phyloP scores from a whole-genome alignment of 2,329 filamentous ascomycete genomes.

The Pseudogymnoascus sp. region DNA sequence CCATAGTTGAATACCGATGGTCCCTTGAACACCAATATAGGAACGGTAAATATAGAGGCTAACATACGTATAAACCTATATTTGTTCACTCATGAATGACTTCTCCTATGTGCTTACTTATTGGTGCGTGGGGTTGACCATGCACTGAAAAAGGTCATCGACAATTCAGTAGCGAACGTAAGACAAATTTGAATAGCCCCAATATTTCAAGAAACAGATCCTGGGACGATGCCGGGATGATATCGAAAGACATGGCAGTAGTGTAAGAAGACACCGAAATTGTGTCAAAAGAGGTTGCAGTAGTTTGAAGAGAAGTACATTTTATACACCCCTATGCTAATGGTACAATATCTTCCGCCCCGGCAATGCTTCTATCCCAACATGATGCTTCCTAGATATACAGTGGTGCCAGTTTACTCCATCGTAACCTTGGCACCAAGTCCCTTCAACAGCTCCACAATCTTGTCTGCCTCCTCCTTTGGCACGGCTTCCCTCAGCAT shows the following conservation, averaged over 20 bases:
- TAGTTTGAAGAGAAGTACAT: conserved; percentile 17
- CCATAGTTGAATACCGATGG: no score
- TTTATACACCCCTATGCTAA: conserved; percentile 31
- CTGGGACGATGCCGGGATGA: no score
- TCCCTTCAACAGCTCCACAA: conserved; percentile 88
- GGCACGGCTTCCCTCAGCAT: conserved; percentile 97
- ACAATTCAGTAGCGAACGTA: not conserved
- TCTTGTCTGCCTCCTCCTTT: conserved; percentile 99
- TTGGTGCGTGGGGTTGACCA: not conserved
- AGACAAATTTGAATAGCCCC: not conserved
- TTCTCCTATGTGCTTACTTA: not conserved
- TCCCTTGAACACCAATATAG: not conserved
- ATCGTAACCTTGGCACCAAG: conserved; percentile 83
- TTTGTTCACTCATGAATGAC: not conserved
- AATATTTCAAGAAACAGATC: not conserved
- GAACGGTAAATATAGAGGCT: not conserved
- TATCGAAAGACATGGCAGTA: not conserved
- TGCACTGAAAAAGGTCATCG: not conserved
- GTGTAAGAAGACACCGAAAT: not conserved
- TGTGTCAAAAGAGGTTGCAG: not conserved
- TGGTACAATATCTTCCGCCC: conserved; percentile 25
- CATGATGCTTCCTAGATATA: conserved; percentile 8
- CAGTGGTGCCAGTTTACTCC: conserved; percentile 44
- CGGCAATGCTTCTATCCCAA: conserved; percentile 16
- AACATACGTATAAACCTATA: not conserved